These are phyloP conservation scores for Aspergillus novofumigatus DNA, from an alignment of 2,329 filamentous ascomycete species.

Conservation along the genomic window DNA sequence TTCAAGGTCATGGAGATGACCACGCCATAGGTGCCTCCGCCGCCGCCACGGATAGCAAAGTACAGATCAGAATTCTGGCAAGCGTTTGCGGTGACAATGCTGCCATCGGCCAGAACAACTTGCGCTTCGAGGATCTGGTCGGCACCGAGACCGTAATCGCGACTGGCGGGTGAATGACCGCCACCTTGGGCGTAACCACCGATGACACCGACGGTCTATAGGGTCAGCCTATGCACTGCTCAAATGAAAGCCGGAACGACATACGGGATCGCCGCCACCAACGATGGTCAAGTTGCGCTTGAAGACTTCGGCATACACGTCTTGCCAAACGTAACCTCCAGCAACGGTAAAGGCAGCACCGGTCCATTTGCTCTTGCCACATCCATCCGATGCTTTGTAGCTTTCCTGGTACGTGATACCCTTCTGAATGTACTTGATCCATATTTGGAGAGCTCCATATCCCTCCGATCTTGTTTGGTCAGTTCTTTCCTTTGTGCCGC, in stretches of 20 bases:
- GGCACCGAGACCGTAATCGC: conserved; percentile 41
- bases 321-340: conserved; percentile 18
- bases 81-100: conserved; percentile 30
- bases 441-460: conserved; percentile 28
- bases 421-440: conserved; percentile 26
- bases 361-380: conserved; percentile 25
- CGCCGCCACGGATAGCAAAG: conserved; percentile 39
- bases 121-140: conserved; percentile 44
- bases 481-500: background rate
- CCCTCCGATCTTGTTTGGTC: conserved; percentile 21
- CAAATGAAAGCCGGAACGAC: background rate
- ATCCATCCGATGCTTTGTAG: conserved; percentile 27
- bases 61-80: conserved; percentile 29
- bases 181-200: conserved; percentile 42
- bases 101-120: conserved; percentile 39
- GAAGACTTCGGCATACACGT: conserved; percentile 27
- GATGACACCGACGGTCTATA: conserved; percentile 17
- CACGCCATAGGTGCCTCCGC: conserved; percentile 28
- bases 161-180: conserved; percentile 39
- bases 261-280: conserved; percentile 23
- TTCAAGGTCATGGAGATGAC: conserved; percentile 17
- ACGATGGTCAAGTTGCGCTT: conserved; percentile 26
- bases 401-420: conserved; percentile 24
- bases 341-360: conserved; percentile 31
- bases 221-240: background rate